A percentile compares a stretch with the other conserved stretches of the same genome.
These are phyloP conservation scores for Cudoniella acicularis DNA, from an alignment of 495 filamentous ascomycete genomes.

Conservation along the genomic window DNA sequence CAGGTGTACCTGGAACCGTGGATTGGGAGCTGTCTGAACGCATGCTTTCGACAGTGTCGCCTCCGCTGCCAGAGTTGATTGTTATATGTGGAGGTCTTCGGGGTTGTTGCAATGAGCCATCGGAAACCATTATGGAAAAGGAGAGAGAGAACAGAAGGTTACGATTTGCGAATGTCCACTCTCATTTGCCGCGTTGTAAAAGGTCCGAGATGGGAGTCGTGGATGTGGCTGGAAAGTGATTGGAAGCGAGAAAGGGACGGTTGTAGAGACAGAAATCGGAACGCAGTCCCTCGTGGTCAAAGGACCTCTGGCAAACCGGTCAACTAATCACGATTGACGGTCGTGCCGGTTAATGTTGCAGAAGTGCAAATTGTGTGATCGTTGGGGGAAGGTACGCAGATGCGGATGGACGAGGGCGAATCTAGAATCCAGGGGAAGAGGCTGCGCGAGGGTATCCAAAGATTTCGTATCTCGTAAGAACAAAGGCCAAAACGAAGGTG, in stretches of 20 bases:
- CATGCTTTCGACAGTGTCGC: slow-evolving; percentile 19
- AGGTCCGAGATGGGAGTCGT: neutral
- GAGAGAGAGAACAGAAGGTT: neutral
- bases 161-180: slow-evolving; percentile 1
- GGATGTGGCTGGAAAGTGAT: slow-evolving; percentile 1
- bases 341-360: neutral
- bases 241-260: neutral
- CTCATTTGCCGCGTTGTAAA: slow-evolving; percentile 8
- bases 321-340: neutral
- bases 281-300: neutral
- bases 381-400: neutral
- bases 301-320: neutral
- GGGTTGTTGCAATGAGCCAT: slow-evolving; percentile 6
- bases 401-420: neutral
- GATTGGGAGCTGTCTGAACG: slow-evolving; percentile 7
- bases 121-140: slow-evolving; percentile 6
- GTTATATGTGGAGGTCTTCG: slow-evolving; percentile 25
- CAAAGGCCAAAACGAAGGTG: neutral
- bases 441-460: neutral
- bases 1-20: slow-evolving; percentile 15
- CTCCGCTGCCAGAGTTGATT: slow-evolving; percentile 27
- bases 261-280: neutral
- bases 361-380: neutral
- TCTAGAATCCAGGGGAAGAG: neutral
- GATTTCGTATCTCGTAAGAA: neutral